Evolutionary conservation across 2,329 filamentous ascomycete species (phyloP).

Genomic region (Fusarium xylarioides): DNA sequence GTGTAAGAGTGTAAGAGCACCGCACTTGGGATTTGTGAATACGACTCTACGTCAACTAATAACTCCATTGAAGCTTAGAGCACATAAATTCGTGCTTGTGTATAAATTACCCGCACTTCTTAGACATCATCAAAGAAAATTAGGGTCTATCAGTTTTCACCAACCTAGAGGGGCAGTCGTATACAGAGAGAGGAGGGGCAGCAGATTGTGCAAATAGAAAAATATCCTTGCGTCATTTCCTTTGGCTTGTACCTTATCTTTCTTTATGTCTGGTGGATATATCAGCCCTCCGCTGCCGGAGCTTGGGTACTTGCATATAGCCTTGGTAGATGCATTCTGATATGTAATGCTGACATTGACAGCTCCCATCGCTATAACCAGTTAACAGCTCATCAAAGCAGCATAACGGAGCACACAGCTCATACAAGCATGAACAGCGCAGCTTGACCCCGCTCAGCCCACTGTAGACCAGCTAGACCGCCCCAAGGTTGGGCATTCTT

Average conservation of each 20-base stretch:
- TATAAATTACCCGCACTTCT: neutral
- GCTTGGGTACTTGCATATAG: constrained; percentile 8
- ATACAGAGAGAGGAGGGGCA: constrained; percentile 28
- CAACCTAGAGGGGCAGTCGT: neutral
- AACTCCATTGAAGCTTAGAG: neutral
- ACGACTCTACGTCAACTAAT: neutral
- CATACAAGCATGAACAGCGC: constrained; percentile 27
- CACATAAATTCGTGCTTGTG: neutral
- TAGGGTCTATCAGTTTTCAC: neutral
- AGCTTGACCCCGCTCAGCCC: constrained; percentile 25
- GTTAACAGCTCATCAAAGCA: constrained; percentile 6
- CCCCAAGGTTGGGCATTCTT: constrained; percentile 30
- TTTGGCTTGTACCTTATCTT: constrained; percentile 1
- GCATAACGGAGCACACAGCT: constrained; percentile 7
- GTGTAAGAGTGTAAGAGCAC: neutral
- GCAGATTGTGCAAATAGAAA: constrained; percentile 9
- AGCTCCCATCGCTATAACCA: constrained; percentile 13
- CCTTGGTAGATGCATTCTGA: constrained; percentile 3
- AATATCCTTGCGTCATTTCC: constrained; percentile 43
- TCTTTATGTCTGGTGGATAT: neutral
- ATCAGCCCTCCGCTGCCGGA: constrained; percentile 19
- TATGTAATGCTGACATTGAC: constrained; percentile 13
- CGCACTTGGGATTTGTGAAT: neutral
- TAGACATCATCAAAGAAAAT: neutral
- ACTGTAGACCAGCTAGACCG: constrained; percentile 21